Conservation (phyloP, 2,329 filamentous ascomycete genomes). For the Aspergillus unguis region DNA sequence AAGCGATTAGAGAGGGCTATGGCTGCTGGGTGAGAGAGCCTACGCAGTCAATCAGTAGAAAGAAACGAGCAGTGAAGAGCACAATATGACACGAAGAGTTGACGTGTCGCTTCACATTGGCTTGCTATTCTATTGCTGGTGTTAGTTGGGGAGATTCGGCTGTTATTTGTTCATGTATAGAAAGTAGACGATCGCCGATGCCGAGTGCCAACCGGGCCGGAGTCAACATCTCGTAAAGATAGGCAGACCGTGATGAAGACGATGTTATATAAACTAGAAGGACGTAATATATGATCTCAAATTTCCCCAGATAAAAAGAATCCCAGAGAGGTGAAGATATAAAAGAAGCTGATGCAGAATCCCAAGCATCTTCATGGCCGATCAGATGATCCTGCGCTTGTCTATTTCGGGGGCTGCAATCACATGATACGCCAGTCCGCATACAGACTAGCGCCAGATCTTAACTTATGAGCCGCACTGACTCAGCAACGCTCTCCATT, state of each 20-base stretch:
- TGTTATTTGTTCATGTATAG: slow-evolving; percentile 8
- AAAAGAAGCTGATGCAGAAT: background rate
- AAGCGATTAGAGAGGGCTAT: background rate
- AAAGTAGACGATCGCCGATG: slow-evolving; percentile 1
- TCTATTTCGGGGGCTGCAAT: slow-evolving; percentile 10
- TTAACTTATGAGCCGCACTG: slow-evolving; percentile 42
- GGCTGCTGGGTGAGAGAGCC: background rate
- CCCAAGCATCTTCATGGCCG: background rate
- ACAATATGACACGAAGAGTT: background rate
- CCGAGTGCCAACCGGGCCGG: background rate
- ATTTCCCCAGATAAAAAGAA: too few species aligned
- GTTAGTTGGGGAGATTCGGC: background rate
- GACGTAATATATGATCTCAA: too few species aligned
- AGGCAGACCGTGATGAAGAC: background rate
- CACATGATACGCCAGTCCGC: slow-evolving; percentile 22
- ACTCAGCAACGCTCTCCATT: slow-evolving; percentile 12
- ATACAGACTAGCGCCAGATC: slow-evolving; percentile 16
- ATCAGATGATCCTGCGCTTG: slow-evolving; percentile 19
- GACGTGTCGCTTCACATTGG: background rate
- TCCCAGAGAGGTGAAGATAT: background rate
- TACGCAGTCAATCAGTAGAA: background rate
- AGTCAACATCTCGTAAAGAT: background rate
- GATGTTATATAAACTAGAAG: too few species aligned
- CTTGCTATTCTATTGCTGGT: background rate
- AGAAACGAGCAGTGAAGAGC: background rate